A percentile compares a stretch with the other conserved stretches of the same genome.
phyloP scores from a whole-genome alignment of 495 filamentous ascomycete species.

The Penicillium ochrochloron region DNA sequence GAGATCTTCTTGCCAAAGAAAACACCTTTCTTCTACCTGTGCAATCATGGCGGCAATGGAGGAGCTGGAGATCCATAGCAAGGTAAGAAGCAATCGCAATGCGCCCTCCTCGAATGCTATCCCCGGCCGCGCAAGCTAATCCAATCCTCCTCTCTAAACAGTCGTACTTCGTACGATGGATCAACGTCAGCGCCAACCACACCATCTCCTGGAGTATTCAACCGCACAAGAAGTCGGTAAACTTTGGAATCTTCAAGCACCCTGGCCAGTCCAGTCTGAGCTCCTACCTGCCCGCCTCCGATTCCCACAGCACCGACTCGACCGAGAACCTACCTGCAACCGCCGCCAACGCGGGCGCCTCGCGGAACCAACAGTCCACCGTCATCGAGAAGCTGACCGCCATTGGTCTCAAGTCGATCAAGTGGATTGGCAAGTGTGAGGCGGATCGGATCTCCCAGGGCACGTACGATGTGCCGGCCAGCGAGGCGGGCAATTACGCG shows the following conservation, averaged over 20 bases:
- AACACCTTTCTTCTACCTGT: conserved; percentile 3
- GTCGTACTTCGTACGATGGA: conserved; percentile 98
- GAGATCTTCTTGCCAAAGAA: conserved; percentile 18
- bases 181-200: conserved; percentile 82
- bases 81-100: conserved; percentile 59
- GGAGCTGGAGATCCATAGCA: conserved; percentile 96
- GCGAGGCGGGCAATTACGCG: conserved; percentile 89
- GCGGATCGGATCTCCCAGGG: conserved; percentile 95
- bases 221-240: conserved; percentile 96
- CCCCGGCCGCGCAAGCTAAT: background rate
- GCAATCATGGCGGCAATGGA: conserved; percentile 88
- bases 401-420: conserved; percentile 83
- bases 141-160: conserved; percentile 37
- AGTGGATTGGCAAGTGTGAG: conserved; percentile 93
- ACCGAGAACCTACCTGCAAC: conserved; percentile 45
- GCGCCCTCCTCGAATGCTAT: background rate
- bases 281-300: conserved; percentile 49
- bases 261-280: conserved; percentile 66
- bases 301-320: conserved; percentile 51
- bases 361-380: conserved; percentile 57
- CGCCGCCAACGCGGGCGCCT: conserved; percentile 27
- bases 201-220: conserved; percentile 98
- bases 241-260: conserved; percentile 97
- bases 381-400: conserved; percentile 80
- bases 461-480: conserved; percentile 74